Percentiles rank a stretch among this genome's conserved stretches.
These are phyloP conservation scores for Hanseniaspora vineae DNA, from an alignment of 805 yeast genomes.

Conservation along the genomic window DNA sequence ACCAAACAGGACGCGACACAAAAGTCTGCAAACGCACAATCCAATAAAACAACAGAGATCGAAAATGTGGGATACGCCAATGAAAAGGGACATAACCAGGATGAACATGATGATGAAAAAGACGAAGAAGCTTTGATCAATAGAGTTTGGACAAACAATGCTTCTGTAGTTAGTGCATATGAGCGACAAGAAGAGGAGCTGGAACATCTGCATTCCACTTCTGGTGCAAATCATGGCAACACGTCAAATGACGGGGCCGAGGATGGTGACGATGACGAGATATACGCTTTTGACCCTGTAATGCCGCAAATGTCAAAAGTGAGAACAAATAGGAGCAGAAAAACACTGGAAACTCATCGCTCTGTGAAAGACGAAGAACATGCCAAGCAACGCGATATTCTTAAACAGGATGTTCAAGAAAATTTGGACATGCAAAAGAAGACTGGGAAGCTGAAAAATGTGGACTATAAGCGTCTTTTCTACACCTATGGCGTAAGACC, in stretches of 20 bases:
- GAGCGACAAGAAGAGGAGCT: neutral
- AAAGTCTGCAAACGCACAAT: slow-evolving; percentile 13
- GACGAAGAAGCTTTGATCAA: neutral
- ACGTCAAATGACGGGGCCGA: neutral
- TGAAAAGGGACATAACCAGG: neutral
- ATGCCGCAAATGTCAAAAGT: neutral
- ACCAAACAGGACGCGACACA: slow-evolving; percentile 20
- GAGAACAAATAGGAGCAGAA: neutral
- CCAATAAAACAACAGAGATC: slow-evolving; percentile 9
- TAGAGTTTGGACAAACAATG: neutral
- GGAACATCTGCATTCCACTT: too few relatives aligned
- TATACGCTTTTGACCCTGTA: neutral
- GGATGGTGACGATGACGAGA: neutral
- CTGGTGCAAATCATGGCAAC: too few relatives aligned
- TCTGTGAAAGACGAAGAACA: neutral
- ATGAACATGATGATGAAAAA: neutral
- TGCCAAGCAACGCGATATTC: slow-evolving; percentile 6
- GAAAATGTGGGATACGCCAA: slow-evolving; percentile 7
- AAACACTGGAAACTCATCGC: neutral
- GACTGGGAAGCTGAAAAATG: slow-evolving; percentile 9
- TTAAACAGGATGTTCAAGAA: slow-evolving; percentile 9
- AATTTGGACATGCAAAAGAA: slow-evolving; percentile 1
- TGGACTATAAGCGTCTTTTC: slow-evolving; percentile 16
- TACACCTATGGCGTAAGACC: slow-evolving; percentile 48
- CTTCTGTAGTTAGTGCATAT: slow-evolving; percentile 1